Conservation (phyloP, 2,329 filamentous ascomycete species). For the Rutstroemia sydowiana region DNA sequence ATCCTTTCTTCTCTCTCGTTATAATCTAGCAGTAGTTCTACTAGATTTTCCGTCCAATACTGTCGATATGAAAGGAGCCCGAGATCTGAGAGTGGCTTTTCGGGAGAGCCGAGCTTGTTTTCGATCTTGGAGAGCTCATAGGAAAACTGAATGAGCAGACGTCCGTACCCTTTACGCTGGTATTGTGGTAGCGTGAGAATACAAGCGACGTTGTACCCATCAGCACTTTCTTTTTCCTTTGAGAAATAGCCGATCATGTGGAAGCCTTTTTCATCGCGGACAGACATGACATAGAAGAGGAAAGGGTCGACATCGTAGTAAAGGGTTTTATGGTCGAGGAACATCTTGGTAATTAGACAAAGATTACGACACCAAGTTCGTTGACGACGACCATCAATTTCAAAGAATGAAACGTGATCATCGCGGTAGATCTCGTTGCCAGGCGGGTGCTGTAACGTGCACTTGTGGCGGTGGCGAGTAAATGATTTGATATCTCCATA, state of each 20-base stretch:
- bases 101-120: constrained; percentile 87
- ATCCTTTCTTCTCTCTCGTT: constrained; percentile 63
- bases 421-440: constrained; percentile 98
- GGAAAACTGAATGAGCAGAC: constrained; percentile 90
- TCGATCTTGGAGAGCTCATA: constrained; percentile 96
- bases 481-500: constrained; percentile 80
- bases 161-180: constrained; percentile 88
- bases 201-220: constrained; percentile 96
- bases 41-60: constrained; percentile 94
- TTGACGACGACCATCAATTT: constrained; percentile 91
- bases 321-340: constrained; percentile 94
- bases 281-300: constrained; percentile 96
- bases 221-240: constrained; percentile 95
- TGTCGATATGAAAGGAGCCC: constrained; percentile 90
- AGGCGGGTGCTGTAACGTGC: constrained; percentile 82
- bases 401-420: constrained; percentile 88
- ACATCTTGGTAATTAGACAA: constrained; percentile 90
- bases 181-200: constrained; percentile 95
- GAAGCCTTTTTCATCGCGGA: constrained; percentile 78
- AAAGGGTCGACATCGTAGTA: constrained; percentile 99
- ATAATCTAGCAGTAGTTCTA: constrained; percentile 73
- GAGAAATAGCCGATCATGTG: constrained; percentile 99
- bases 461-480: constrained; percentile 79
- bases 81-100: constrained; percentile 92
- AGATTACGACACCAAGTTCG: constrained; percentile 95